Percentiles rank a stretch among this genome's conserved stretches.
Conservation (phyloP, 352 stramenopile genomes). For the Phytophthora aleatoria region DNA sequence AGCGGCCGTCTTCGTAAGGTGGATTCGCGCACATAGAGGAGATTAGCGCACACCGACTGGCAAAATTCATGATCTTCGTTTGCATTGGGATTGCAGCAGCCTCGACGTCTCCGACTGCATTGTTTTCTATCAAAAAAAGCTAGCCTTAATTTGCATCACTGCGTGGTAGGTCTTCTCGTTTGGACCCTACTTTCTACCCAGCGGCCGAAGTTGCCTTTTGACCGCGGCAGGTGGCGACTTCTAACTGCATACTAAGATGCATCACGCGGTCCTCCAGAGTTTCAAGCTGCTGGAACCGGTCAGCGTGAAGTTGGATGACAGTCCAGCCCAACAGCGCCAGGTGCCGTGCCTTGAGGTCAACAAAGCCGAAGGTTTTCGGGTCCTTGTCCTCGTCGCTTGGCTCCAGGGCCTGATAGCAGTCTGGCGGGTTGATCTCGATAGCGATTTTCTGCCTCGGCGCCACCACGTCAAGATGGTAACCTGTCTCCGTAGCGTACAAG, state of each 20-base stretch:
- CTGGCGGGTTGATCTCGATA: conserved; percentile 65
- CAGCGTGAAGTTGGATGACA: conserved; percentile 63
- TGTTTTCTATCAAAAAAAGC: conserved; percentile 22
- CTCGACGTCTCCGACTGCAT: neutral
- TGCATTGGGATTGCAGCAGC: neutral
- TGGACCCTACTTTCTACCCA: conserved; percentile 11
- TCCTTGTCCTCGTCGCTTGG: conserved; percentile 38
- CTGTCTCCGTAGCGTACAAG: conserved; percentile 34
- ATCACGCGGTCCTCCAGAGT: conserved; percentile 54
- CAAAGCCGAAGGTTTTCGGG: conserved; percentile 53
- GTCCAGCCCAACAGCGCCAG: conserved; percentile 69
- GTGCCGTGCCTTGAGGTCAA: conserved; percentile 71
- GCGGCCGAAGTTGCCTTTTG: conserved; percentile 9
- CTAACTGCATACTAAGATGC: conserved; percentile 72
- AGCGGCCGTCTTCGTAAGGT: neutral
- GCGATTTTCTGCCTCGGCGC: conserved; percentile 55
- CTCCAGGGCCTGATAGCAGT: conserved; percentile 55
- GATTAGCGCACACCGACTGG: neutral
- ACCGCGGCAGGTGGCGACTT: conserved; percentile 55
- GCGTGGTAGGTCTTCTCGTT: neutral
- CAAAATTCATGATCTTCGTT: conserved; percentile 28
- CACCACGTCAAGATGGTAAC: conserved; percentile 67
- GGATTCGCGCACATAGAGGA: conserved; percentile 17
- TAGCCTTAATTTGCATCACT: neutral
- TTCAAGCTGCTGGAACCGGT: conserved; percentile 57